These are phyloP conservation scores for Tinospora cordifolia DNA, from an alignment of 164 flowering plant species.

Conservation along the genomic window DNA sequence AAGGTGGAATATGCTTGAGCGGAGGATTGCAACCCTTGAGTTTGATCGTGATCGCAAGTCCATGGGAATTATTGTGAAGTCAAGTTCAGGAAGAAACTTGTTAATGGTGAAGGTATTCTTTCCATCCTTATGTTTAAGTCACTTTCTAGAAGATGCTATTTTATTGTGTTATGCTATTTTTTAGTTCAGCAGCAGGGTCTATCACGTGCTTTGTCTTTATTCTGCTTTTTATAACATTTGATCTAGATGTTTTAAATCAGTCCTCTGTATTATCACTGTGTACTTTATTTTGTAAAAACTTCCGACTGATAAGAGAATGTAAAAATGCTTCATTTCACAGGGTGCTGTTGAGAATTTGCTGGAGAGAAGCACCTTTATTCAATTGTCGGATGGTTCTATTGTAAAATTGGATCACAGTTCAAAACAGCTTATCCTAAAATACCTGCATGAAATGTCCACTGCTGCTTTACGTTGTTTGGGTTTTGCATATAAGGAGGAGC, in stretches of 20 bases:
- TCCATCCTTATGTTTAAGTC: background rate
- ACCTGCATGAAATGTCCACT: slow-evolving; percentile 64
- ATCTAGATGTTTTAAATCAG: too few species aligned
- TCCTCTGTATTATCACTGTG: too few species aligned
- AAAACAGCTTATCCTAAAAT: slow-evolving; percentile 35
- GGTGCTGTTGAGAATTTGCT: slow-evolving; percentile 90
- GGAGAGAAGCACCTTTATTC: slow-evolving; percentile 74
- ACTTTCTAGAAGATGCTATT: too few species aligned
- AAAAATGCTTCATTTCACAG: slow-evolving; percentile 29
- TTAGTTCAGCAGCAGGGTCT: too few species aligned
- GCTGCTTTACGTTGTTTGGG: slow-evolving; percentile 79
- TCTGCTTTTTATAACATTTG: too few species aligned
- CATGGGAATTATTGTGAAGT: slow-evolving; percentile 84
- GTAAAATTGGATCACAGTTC: slow-evolving; percentile 40
- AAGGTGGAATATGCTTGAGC: slow-evolving; percentile 45
- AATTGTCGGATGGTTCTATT: slow-evolving; percentile 77
- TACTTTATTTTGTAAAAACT: too few species aligned
- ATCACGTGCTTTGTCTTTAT: too few species aligned
- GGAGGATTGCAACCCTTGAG: slow-evolving; percentile 87
- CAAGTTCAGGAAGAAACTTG: slow-evolving; percentile 54
- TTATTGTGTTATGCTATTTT: too few species aligned
- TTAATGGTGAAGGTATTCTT: slow-evolving; percentile 70
- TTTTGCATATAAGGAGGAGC: slow-evolving; percentile 89
- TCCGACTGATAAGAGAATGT: too few species aligned
- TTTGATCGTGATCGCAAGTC: slow-evolving; percentile 94